phyloP scores from a whole-genome alignment of 352 stramenopile species.

The Phytophthora idaei region DNA sequence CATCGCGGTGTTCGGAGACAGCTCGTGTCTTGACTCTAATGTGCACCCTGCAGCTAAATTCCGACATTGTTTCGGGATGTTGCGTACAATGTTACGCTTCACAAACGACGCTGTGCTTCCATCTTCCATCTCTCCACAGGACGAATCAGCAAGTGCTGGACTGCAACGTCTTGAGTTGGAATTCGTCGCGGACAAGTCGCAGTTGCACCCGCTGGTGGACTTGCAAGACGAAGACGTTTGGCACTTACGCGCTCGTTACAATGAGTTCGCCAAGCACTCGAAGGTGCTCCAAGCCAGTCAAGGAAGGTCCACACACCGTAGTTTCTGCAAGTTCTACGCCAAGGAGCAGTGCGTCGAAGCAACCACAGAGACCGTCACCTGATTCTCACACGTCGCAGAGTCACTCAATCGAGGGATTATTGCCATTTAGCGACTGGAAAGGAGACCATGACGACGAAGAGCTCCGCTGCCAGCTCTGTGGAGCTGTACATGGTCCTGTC shows the following conservation, averaged over 20 bases:
- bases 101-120: slow-evolving; percentile 54
- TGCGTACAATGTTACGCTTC: slow-evolving; percentile 61
- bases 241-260: slow-evolving; percentile 17
- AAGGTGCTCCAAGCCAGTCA: slow-evolving; percentile 63
- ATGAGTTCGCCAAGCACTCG: slow-evolving; percentile 53
- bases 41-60: slow-evolving; percentile 50
- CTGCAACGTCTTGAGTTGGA: slow-evolving; percentile 46
- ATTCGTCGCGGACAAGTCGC: slow-evolving; percentile 30
- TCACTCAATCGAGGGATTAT: slow-evolving; percentile 27
- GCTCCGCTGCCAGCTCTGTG: slow-evolving; percentile 16
- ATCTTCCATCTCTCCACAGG: slow-evolving; percentile 2
- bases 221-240: slow-evolving; percentile 28
- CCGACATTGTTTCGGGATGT: slow-evolving; percentile 66
- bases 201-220: slow-evolving; percentile 21
- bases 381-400: slow-evolving; percentile 40
- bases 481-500: slow-evolving; percentile 79
- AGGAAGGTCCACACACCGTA: slow-evolving; percentile 43
- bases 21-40: slow-evolving; percentile 71
- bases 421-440: slow-evolving; percentile 23
- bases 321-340: slow-evolving; percentile 73
- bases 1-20: slow-evolving; percentile 80
- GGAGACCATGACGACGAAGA: slow-evolving; percentile 15
- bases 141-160: slow-evolving; percentile 19
- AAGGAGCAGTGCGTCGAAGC: slow-evolving; percentile 58
- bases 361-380: slow-evolving; percentile 34